phyloP scores from a whole-genome alignment of 129 eudicot genomes.

The Pulicaria dysenterica region DNA sequence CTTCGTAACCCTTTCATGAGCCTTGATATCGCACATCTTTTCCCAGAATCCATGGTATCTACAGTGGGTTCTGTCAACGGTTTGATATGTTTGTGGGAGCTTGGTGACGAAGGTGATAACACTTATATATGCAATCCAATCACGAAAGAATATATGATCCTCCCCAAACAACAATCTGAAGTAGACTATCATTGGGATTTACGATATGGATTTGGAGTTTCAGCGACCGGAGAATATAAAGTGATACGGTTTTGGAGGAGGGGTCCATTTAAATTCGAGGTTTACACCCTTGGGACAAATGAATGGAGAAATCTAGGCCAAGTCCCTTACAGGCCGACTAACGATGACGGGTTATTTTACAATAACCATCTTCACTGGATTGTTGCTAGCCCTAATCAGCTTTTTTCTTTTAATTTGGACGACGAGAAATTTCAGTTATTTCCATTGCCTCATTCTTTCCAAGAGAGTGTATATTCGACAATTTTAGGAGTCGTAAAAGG shows the following conservation, averaged over 20 bases:
- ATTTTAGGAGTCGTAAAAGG: constrained; percentile 36
- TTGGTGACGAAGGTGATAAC: not conserved
- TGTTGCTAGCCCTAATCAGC: not conserved
- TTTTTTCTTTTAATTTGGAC: constrained; percentile 40
- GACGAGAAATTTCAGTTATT: constrained; percentile 28
- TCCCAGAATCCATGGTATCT: not conserved
- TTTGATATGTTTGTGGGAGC: constrained; percentile 35
- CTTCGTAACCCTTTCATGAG: not conserved
- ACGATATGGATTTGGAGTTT: constrained; percentile 15
- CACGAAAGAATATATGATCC: not conserved
- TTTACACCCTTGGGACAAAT: constrained; percentile 17
- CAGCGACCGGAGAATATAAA: not conserved
- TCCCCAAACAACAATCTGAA: not conserved
- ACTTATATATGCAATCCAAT: constrained; percentile 19
- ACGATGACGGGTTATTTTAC: constrained; percentile 15
- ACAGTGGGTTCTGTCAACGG: constrained; percentile 47
- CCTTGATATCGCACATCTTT: not conserved
- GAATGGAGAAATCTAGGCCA: constrained; percentile 21
- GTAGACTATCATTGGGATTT: not conserved
- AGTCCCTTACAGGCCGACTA: no score
- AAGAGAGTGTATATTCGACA: no score
- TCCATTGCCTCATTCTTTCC: constrained; percentile 31
- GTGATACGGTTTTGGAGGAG: not conserved
- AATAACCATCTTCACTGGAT: constrained; percentile 41
- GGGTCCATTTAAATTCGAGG: not conserved